Evolutionary conservation across 352 stramenopile species (phyloP).

Genomic region (Phytophthora cactorum): DNA sequence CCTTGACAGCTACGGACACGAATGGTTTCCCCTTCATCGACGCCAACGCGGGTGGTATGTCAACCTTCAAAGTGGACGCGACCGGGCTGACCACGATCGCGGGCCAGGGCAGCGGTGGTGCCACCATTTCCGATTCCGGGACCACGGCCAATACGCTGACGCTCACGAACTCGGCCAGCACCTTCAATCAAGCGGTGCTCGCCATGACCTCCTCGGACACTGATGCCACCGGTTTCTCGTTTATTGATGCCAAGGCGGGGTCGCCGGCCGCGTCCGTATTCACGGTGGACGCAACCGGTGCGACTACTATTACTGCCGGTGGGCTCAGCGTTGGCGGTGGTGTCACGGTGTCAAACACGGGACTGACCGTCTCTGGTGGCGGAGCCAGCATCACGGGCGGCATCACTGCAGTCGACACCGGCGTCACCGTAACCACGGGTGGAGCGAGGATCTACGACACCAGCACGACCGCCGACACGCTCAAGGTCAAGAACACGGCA

Average conservation of each 20-base stretch:
- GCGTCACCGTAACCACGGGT: conserved; percentile 10
- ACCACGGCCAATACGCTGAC: too few relatives aligned
- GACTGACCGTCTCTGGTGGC: conserved; percentile 6
- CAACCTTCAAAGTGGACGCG: too few relatives aligned
- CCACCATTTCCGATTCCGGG: too few relatives aligned
- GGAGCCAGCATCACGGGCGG: conserved; percentile 14
- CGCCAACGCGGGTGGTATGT: too few relatives aligned
- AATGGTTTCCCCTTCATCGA: too few relatives aligned
- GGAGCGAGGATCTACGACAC: conserved; percentile 17
- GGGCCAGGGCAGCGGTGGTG: too few relatives aligned
- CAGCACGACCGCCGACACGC: background rate
- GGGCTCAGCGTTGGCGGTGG: background rate
- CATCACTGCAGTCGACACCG: conserved; percentile 2
- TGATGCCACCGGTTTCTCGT: conserved; percentile 1
- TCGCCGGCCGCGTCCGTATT: conserved; percentile 9
- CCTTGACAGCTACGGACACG: too few relatives aligned
- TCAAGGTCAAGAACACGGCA: conserved; percentile 3
- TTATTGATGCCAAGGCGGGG: conserved; percentile 30
- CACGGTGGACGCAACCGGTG: conserved; percentile 30
- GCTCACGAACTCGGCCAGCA: too few relatives aligned
- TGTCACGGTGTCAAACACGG: conserved; percentile 1
- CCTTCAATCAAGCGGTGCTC: too few relatives aligned
- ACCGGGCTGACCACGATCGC: too few relatives aligned
- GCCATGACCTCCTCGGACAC: background rate
- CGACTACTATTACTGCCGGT: conserved; percentile 28